phyloP scores from a whole-genome alignment of 23 red algal genomes.

The Chondrus crispus region DNA sequence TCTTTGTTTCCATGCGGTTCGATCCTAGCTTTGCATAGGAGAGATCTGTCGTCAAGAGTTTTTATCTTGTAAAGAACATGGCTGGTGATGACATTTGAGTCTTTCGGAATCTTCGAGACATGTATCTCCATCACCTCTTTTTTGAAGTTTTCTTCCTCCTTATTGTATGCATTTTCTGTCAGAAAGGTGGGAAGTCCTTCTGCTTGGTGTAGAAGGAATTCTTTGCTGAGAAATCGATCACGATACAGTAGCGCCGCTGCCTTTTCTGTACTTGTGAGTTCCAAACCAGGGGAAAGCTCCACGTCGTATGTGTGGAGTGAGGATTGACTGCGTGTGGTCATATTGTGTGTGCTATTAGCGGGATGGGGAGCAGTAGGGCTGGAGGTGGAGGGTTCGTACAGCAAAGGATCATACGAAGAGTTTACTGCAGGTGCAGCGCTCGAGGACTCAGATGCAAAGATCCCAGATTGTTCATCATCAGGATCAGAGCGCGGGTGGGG shows the following conservation, averaged over 20 bases:
- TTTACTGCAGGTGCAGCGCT: too few relatives aligned
- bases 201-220: not conserved
- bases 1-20: not conserved
- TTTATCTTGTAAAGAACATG: conserved; percentile 9
- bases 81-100: not conserved
- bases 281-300: not conserved
- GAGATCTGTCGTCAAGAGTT: not conserved
- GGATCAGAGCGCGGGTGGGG: too few relatives aligned
- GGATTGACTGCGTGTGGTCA: not conserved
- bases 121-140: not conserved
- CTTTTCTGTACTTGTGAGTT: not conserved
- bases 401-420: too few relatives aligned
- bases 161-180: not conserved
- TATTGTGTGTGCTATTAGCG: not conserved
- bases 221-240: not conserved
- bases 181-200: not conserved
- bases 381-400: too few relatives aligned
- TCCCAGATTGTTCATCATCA: too few relatives aligned
- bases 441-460: too few relatives aligned
- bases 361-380: too few relatives aligned
- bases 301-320: not conserved
- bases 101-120: not conserved
- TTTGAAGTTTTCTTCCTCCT: not conserved
- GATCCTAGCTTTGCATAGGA: not conserved
- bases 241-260: not conserved